Conservation (phyloP, 2,329 filamentous ascomycete genomes). For the Sordariomycetes sp. region DNA sequence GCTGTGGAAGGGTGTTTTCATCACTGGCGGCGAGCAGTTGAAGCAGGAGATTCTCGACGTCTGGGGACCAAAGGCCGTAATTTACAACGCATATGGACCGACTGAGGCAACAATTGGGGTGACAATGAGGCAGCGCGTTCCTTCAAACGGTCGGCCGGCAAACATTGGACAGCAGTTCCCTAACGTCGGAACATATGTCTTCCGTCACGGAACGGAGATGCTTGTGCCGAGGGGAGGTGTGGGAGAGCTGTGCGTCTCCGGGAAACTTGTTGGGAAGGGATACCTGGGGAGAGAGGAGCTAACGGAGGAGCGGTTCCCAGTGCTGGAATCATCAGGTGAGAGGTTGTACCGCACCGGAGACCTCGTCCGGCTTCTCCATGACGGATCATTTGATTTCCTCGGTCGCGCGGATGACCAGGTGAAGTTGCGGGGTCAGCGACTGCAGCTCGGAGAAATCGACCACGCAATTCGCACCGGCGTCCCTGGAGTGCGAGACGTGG, state of each 20-base stretch:
- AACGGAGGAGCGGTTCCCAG: constrained; percentile 64
- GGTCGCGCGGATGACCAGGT: constrained; percentile 85
- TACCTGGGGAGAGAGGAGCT: constrained; percentile 75
- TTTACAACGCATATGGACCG: constrained; percentile 88
- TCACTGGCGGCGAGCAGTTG: constrained; percentile 79
- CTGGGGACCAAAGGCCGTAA: constrained; percentile 69
- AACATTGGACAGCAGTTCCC: constrained; percentile 82
- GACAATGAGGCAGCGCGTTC: constrained; percentile 78
- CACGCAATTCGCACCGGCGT: constrained; percentile 57
- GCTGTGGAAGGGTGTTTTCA: constrained; percentile 74
- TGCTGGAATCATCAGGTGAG: constrained; percentile 38
- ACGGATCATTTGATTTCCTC: constrained; percentile 76
- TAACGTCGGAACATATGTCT: constrained; percentile 75
- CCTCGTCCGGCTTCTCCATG: constrained; percentile 66
- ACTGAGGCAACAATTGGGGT: constrained; percentile 90
- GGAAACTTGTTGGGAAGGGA: constrained; percentile 76
- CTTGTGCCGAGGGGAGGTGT: constrained; percentile 68
- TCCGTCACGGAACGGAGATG: constrained; percentile 52
- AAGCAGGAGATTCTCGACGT: constrained; percentile 79
- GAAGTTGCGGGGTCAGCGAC: constrained; percentile 76
- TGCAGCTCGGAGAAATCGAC: constrained; percentile 89
- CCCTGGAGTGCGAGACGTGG: constrained; percentile 49
- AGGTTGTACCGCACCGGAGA: constrained; percentile 81
- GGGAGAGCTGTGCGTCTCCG: constrained; percentile 81
- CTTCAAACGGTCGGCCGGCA: constrained; percentile 61